Base-by-base conservation (phyloP, 441 rosid genomes). In the Adansonia gregorii region DNA sequence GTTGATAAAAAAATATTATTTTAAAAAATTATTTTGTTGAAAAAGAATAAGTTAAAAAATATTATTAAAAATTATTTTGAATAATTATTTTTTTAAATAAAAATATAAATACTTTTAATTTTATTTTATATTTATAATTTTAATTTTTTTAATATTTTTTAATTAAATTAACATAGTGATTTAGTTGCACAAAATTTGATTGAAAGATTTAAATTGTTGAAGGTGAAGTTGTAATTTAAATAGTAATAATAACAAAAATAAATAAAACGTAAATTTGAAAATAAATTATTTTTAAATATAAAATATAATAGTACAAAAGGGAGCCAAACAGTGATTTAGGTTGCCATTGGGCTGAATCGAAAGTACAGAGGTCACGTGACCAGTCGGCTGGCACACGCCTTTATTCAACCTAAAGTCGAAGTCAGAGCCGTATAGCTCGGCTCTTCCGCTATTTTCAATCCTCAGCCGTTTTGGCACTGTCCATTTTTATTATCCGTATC, bases 361-460 rank as follows among this genome's bases (percentile, higher is more conserved):
- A 41, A 56, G 77, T 70, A 75, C 80, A 1, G 24, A 17, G n/a
- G 65, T 82, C 85, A 85, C 82, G 82, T 82, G 85, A 80, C 77
- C 78, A 55, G 75, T 74, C 65, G 41, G 52, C 78, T 69, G 49
- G 60, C 78, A 52, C 84, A 43, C 83, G 22, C 43, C 60, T 19
- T 2, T 19, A 15, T n/a, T 20, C 35, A 27, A 67, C 74, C 46
- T 56, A 15, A 8, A 39, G 46, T n/a, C 51, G 67, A 27, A 61
- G 55, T 70, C 78, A 56, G 79, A 73, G 70, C 81, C 79, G 78
- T 46, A 15, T 74, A 2, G 11, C 74, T 82, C 75, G 72, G 69
- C 54, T 6, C 74, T 59, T 3, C 71, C 76, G 3, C 73, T 4
- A 70, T 51, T 41, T 0, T 74, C 81, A 73, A 68, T 56, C 45